Evolutionary conservation across 805 yeast genomes (phyloP), one percentile per base, ranked within the genome.

Genomic region (Ogataea paradorogensis): DNA sequence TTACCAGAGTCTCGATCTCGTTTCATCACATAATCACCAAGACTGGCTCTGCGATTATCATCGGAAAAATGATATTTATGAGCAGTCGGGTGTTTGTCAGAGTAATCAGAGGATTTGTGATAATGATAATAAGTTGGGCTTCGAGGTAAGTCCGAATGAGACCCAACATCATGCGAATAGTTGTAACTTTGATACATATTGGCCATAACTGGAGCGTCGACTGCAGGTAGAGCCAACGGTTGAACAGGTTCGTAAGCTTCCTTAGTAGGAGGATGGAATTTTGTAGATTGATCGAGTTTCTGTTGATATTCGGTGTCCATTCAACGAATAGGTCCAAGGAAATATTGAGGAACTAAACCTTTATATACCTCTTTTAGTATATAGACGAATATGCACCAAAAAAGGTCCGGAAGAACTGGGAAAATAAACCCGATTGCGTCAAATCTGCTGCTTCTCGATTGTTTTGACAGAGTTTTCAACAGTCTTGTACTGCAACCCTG

Each of bases 51-150:
- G 34, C 40, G 34, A 26, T 22, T 30, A 9, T 23, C 26, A 14
- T 24, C 33, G 20, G 15, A 30, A 18, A 14, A 7, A 16, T 18
- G 26, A 15, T 20, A 30, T 22, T 23, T 31, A 3, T 27, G 13
- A 23, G 13, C n/a, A 14, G n/a, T 31, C 7, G n/a, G 3, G 9
- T 15, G 33, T 15, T 33, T 21, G 14, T 20, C 24, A 4, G 11
- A 5, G 13, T 13, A 9, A 25, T 15, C 9, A 15, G 5, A 15
- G 13, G 30, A 8, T 15, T 15, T 33, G 5, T 24, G 26, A 25
- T 31, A 13, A 9, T 36, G 34, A 20, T 30, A 15, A n/a, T 20
- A 38, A 11, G 42, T 32, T 10, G 42, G 36, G 15, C 36, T 38
- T 3, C 20, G 24, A 4, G 42, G 33, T 5, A 11, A 14, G 13